Conservation (phyloP, 805 yeast species). For the Blastobotrys attinorum region DNA sequence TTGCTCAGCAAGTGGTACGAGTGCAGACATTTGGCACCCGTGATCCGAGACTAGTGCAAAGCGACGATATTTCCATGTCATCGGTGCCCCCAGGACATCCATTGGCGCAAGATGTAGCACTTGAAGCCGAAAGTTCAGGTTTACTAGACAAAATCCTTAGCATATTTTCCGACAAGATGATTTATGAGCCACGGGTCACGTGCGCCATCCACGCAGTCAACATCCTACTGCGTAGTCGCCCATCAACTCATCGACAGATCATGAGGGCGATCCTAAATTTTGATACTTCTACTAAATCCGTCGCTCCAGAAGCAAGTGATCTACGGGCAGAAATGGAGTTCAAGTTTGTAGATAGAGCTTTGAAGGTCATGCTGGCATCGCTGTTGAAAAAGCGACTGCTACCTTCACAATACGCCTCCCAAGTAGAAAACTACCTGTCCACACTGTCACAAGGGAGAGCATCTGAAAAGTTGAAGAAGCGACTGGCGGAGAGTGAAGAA, state of each 20-base stretch:
- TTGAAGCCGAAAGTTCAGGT: conserved; percentile 67
- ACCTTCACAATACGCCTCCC: conserved; percentile 29
- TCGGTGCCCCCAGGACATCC: conserved; percentile 54
- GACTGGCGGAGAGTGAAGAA: conserved; percentile 27
- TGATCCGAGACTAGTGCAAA: conserved; percentile 26
- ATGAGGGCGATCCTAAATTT: conserved; percentile 52
- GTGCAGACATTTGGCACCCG: conserved; percentile 41
- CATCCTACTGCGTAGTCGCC: conserved; percentile 57
- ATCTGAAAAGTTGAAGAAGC: conserved; percentile 22
- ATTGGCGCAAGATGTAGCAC: conserved; percentile 40
- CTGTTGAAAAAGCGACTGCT: conserved; percentile 17
- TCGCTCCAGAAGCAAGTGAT: conserved; percentile 11
- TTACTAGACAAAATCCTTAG: conserved; percentile 58
- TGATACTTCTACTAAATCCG: conserved; percentile 30
- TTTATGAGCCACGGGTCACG: conserved; percentile 50
- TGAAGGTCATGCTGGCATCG: conserved; percentile 27
- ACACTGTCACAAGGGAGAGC: conserved; percentile 25
- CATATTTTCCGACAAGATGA: conserved; percentile 46
- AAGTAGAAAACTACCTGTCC: conserved; percentile 24
- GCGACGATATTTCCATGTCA: conserved; percentile 39
- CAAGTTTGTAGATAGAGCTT: conserved; percentile 55
- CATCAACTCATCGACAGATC: conserved; percentile 47
- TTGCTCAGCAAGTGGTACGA: conserved; percentile 52
- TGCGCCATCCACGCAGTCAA: conserved; percentile 62
- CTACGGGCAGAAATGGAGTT: conserved; percentile 44